Percentiles rank a stretch among this genome's conserved stretches.
Conservation (phyloP, 1,139 yeast species). For the Candida gigantensis region DNA sequence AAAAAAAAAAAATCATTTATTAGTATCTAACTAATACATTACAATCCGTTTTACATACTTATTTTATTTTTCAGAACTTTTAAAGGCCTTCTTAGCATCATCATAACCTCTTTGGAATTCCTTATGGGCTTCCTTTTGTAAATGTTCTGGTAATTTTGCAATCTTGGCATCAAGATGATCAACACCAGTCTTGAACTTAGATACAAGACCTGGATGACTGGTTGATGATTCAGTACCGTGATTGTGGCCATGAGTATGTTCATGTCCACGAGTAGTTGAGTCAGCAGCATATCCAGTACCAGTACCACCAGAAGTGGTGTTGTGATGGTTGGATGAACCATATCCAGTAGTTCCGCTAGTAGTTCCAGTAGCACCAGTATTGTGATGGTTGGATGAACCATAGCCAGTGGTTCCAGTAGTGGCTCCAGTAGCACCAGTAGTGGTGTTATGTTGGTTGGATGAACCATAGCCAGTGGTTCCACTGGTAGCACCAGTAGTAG, state of each 20-base stretch:
- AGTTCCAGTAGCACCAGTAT: slow-evolving; percentile 13
- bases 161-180: slow-evolving; percentile 29
- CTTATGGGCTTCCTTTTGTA: slow-evolving; percentile 35
- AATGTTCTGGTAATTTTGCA: slow-evolving; percentile 30
- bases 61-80: not conserved
- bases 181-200: slow-evolving; percentile 6
- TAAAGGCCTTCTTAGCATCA: slow-evolving; percentile 24
- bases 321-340: not conserved
- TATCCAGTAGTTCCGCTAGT: not conserved
- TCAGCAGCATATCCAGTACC: not conserved
- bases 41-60: not conserved
- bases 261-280: no score
- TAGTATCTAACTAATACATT: not conserved
- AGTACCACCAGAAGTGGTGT: not conserved
- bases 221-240: not conserved
- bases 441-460: slow-evolving; percentile 5
- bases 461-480: slow-evolving; percentile 2
- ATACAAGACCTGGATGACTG: slow-evolving; percentile 3
- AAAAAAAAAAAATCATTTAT: not conserved
- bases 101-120: slow-evolving; percentile 38
- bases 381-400: not conserved
- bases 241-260: no score
- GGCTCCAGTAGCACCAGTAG: slow-evolving; percentile 1
- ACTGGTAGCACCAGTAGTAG: not conserved
- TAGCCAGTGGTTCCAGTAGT: not conserved